These are phyloP conservation scores for Phaeophleospora eucalypticola DNA, from an alignment of 2,329 filamentous ascomycete species.

Conservation along the genomic window DNA sequence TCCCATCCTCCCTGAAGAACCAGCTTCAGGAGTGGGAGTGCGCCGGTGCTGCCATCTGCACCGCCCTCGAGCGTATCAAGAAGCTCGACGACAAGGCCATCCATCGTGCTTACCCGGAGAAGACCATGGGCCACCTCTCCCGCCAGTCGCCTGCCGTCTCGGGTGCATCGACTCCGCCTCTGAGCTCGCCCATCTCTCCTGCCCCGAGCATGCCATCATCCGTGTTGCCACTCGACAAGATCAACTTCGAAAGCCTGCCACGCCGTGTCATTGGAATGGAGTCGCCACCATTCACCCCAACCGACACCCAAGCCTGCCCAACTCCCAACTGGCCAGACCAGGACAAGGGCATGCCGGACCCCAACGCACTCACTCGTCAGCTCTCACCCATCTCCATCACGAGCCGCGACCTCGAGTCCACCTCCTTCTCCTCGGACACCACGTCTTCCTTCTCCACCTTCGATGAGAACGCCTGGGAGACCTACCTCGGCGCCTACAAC, in stretches of 20 bases:
- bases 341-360: constrained; percentile 14
- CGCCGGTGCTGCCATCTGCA: constrained; percentile 44
- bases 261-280: constrained; percentile 26
- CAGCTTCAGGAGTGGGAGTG: constrained; percentile 38
- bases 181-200: constrained; percentile 17
- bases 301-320: constrained; percentile 20
- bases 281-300: constrained; percentile 32
- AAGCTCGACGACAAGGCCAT: constrained; percentile 33
- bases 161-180: constrained; percentile 12
- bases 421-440: constrained; percentile 7
- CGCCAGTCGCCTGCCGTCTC: constrained; percentile 9
- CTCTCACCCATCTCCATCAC: constrained; percentile 15
- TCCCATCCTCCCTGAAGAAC: constrained; percentile 35
- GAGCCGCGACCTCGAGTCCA: constrained; percentile 13
- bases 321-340: constrained; percentile 17
- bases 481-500: constrained; percentile 26
- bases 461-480: constrained; percentile 31
- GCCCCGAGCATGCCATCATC: constrained; percentile 7
- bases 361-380: constrained; percentile 17
- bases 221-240: constrained; percentile 14
- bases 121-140: constrained; percentile 16
- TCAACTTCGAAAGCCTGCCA: constrained; percentile 11
- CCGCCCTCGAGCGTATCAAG: constrained; percentile 36
- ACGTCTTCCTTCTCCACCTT: constrained; percentile 15
- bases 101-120: constrained; percentile 30